Evolutionary conservation across 352 stramenopile species (phyloP).

Genomic region (Phytophthora pseudosyringae): DNA sequence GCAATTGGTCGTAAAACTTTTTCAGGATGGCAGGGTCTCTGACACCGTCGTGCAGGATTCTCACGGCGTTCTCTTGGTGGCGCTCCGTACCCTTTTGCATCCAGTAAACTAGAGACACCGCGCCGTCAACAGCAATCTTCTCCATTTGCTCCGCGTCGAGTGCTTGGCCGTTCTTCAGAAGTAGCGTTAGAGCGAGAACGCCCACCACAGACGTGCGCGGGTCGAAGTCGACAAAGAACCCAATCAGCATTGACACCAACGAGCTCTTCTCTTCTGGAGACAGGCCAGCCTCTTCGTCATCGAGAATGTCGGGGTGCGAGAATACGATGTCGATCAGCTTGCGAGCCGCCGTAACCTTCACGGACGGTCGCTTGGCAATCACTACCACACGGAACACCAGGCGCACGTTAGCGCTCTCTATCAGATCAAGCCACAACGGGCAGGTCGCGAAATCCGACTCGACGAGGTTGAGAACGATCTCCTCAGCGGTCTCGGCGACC

Average conservation of each 20-base stretch:
- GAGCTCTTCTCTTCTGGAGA: constrained; percentile 56
- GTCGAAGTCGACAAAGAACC: constrained; percentile 77
- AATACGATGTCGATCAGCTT: constrained; percentile 86
- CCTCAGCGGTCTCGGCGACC: constrained; percentile 66
- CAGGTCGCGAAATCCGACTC: constrained; percentile 85
- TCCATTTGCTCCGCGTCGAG: constrained; percentile 71
- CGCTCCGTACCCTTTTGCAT: constrained; percentile 85
- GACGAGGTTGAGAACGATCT: constrained; percentile 79
- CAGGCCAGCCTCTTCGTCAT: constrained; percentile 56
- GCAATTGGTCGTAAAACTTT: constrained; percentile 73
- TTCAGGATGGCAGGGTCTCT: constrained; percentile 40
- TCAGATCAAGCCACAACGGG: constrained; percentile 79
- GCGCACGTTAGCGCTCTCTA: constrained; percentile 67
- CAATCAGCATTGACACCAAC: constrained; percentile 74
- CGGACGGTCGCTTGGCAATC: constrained; percentile 51
- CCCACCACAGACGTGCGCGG: constrained; percentile 77
- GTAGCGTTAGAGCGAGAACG: constrained; percentile 66
- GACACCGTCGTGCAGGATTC: constrained; percentile 75
- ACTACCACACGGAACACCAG: constrained; percentile 69
- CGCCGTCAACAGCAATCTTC: constrained; percentile 72
- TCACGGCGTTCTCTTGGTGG: constrained; percentile 81
- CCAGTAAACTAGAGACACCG: constrained; percentile 81
- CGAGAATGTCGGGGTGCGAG: constrained; percentile 56
- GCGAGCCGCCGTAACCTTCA: constrained; percentile 70
- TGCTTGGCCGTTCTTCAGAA: constrained; percentile 66